A percentile compares a stretch with the other conserved stretches of the same genome.
Conservation (phyloP, 2,329 filamentous ascomycete genomes). For the Amauroascus niger region DNA sequence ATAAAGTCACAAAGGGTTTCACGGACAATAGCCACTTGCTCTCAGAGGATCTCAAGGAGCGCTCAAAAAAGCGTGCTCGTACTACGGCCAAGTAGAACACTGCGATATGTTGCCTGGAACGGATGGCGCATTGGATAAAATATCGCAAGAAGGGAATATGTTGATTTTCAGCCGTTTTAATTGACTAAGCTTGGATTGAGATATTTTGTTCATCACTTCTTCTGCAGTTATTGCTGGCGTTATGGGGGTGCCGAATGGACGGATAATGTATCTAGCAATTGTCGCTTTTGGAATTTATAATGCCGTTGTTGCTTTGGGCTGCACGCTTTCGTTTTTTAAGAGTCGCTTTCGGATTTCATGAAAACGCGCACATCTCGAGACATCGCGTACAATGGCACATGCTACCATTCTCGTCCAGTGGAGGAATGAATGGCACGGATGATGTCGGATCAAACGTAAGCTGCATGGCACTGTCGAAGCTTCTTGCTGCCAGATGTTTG, state of each 20-base stretch:
- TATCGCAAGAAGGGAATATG: neutral
- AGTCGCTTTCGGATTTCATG: neutral
- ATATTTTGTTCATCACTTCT: neutral
- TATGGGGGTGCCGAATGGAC: neutral
- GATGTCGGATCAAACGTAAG: neutral
- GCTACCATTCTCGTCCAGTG: neutral
- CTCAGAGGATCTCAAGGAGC: constrained; percentile 29
- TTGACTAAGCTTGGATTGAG: neutral
- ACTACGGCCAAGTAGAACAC: constrained; percentile 11
- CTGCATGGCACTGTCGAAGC: neutral
- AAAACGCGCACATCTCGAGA: neutral
- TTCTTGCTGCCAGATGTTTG: neutral
- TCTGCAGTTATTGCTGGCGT: neutral
- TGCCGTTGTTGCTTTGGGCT: neutral
- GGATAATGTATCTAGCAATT: neutral
- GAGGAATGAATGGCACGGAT: neutral
- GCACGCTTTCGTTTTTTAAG: neutral
- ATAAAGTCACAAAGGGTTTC: constrained; percentile 31
- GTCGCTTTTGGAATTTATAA: neutral
- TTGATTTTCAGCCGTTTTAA: neutral
- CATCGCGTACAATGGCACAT: neutral
- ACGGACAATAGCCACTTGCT: constrained; percentile 30
- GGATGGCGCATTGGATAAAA: neutral
- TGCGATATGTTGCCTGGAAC: neutral
- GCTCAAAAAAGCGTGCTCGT: constrained; percentile 22